These are phyloP conservation scores for Microbotryum intermedium DNA, from an alignment of 1,284 basidiomycete genomes.

Conservation along the genomic window DNA sequence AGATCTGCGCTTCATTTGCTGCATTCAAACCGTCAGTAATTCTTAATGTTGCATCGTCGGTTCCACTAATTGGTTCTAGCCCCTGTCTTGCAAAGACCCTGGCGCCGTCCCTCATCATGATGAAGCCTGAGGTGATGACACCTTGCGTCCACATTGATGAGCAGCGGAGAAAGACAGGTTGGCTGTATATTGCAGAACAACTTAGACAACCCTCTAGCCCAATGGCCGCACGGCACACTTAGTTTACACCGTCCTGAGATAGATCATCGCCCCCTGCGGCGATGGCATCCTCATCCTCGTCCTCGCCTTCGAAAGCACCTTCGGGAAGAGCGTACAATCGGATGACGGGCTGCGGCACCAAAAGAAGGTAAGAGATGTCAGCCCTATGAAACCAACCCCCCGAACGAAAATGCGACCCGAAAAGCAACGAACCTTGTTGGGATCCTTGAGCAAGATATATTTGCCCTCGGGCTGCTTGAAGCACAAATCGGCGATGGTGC, in stretches of 20 bases:
- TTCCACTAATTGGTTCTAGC: too few species aligned
- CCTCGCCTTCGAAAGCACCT: conserved; percentile 60
- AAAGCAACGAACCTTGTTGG: conserved; percentile 67
- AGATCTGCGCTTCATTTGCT: too few species aligned
- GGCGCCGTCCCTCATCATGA: too few species aligned
- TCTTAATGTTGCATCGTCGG: too few species aligned
- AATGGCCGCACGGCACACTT: too few species aligned
- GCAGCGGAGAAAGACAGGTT: too few species aligned
- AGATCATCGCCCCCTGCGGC: conserved; percentile 7
- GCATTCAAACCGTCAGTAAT: too few species aligned
- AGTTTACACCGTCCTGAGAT: background rate
- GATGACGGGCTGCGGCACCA: conserved; percentile 63
- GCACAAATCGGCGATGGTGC: conserved; percentile 82
- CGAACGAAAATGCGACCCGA: conserved; percentile 4
- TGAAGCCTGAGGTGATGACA: too few species aligned
- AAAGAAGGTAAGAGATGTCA: conserved; percentile 8
- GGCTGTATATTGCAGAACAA: too few species aligned
- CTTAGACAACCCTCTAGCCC: too few species aligned
- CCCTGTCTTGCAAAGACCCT: too few species aligned
- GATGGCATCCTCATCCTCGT: conserved; percentile 46
- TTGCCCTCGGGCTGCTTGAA: conserved; percentile 95
- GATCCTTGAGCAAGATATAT: conserved; percentile 90
- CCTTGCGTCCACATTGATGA: too few species aligned
- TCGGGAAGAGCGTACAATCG: conserved; percentile 85
- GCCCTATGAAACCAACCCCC: background rate